Conservation (phyloP, 2,329 filamentous ascomycete species). For the Fusarium sacchari region DNA sequence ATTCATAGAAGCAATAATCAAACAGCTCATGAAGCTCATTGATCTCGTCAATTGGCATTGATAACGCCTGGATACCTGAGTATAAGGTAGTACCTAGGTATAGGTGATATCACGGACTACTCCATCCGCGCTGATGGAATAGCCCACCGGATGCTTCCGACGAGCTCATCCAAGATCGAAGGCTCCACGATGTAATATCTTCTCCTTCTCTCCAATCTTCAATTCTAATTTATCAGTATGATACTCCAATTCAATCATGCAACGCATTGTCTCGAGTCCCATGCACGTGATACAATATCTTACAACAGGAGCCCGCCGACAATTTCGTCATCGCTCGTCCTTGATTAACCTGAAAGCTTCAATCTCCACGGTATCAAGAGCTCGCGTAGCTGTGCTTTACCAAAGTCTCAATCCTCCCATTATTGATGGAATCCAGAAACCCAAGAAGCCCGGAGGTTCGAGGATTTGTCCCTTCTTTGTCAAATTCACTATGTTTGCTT, state of each 20-base stretch:
- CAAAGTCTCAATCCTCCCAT: slow-evolving; percentile 58
- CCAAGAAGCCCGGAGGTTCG: slow-evolving; percentile 56
- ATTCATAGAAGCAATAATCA: neutral
- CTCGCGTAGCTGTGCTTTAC: slow-evolving; percentile 55
- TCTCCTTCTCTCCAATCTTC: neutral
- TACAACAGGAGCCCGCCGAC: neutral
- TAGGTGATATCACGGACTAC: neutral
- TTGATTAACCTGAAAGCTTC: neutral
- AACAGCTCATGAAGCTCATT: neutral
- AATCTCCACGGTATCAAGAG: neutral
- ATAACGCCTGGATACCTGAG: neutral
- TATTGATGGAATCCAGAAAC: slow-evolving; percentile 59
- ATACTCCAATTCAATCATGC: neutral
- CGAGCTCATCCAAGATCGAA: neutral
- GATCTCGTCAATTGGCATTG: neutral
- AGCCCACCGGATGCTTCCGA: neutral
- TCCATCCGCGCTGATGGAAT: neutral
- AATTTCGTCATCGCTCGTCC: neutral
- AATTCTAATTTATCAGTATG: no score
- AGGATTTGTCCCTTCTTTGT: neutral
- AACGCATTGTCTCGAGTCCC: neutral
- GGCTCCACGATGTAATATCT: neutral
- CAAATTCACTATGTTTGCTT: neutral
- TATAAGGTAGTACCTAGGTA: no score
- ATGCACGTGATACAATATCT: neutral